phyloP scores from a whole-genome alignment of 2,329 filamentous ascomycete genomes.

The Ophiostoma tasmaniense region DNA sequence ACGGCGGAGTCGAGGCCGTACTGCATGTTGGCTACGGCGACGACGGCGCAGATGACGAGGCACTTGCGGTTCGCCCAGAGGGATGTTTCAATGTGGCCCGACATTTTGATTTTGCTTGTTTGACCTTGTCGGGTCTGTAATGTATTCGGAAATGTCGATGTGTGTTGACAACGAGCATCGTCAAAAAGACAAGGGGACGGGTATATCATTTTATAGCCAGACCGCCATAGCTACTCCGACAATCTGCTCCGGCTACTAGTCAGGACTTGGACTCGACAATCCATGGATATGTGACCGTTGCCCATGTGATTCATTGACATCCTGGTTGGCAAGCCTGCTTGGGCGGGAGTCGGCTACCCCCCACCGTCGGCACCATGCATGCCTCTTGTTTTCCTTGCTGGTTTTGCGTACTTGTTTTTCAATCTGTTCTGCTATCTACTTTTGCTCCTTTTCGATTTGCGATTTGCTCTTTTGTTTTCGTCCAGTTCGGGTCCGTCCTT shows the following conservation, averaged over 20 bases:
- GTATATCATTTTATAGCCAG: background rate
- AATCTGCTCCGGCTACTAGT: background rate
- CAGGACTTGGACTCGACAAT: too few relatives aligned
- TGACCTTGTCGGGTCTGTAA: background rate
- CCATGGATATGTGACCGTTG: background rate
- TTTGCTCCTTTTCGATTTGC: background rate
- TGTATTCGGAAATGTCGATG: background rate
- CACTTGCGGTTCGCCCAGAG: constrained; percentile 31
- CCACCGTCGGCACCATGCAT: background rate
- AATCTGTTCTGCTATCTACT: background rate
- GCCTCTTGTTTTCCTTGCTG: background rate
- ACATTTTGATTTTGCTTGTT: background rate
- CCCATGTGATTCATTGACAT: background rate
- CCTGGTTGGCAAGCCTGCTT: background rate
- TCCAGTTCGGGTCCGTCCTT: background rate
- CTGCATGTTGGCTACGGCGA: constrained; percentile 43
- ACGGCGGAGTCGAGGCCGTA: constrained; percentile 43
- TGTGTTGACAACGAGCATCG: background rate
- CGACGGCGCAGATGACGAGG: constrained; percentile 36
- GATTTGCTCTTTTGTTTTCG: background rate
- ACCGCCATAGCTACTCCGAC: background rate
- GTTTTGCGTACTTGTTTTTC: background rate
- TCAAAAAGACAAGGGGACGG: background rate
- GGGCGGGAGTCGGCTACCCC: background rate
- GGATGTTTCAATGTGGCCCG: constrained; percentile 16